Percentiles rank a stretch among this genome's conserved stretches.
Evolutionary conservation across 495 filamentous ascomycete species (phyloP).

Genomic region (Xylaria intraflava): DNA sequence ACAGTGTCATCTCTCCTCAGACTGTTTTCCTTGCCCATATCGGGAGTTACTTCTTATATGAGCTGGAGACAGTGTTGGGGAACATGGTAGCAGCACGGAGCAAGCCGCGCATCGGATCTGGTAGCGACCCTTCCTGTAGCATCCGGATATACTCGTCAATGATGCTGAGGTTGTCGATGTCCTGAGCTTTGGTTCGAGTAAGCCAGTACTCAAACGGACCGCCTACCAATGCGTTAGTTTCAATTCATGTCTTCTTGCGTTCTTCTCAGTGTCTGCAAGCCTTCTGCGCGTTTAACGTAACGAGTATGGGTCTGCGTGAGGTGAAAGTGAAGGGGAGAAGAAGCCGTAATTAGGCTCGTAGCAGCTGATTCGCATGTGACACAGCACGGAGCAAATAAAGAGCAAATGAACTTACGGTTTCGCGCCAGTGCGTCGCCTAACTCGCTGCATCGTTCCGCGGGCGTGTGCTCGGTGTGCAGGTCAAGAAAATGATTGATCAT

Average conservation of each 20-base stretch:
- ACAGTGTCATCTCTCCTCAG: no score
- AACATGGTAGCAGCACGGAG: slow-evolving; percentile 29
- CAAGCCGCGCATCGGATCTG: slow-evolving; percentile 26
- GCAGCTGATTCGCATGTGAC: background rate
- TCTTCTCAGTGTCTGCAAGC: no score
- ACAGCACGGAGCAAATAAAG: background rate
- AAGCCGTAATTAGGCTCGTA: no score
- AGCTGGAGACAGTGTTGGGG: slow-evolving; percentile 13
- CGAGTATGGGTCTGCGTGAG: background rate
- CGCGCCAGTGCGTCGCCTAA: slow-evolving; percentile 32
- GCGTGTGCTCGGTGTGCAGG: slow-evolving; percentile 37
- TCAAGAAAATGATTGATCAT: slow-evolving; percentile 41
- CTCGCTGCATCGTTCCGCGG: slow-evolving; percentile 32
- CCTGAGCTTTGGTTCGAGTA: slow-evolving; percentile 28
- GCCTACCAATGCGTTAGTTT: slow-evolving; percentile 19
- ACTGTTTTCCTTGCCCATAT: no score
- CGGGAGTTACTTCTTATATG: slow-evolving; percentile 12
- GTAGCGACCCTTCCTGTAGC: slow-evolving; percentile 29
- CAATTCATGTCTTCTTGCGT: background rate
- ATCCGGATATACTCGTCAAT: slow-evolving; percentile 30
- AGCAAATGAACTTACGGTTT: slow-evolving; percentile 28
- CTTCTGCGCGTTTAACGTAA: no score
- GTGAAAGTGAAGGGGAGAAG: slow-evolving; percentile 1
- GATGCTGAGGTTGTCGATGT: slow-evolving; percentile 22
- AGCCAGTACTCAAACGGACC: slow-evolving; percentile 45